Evolutionary conservation across 192 early-diverging fungal genomes (phyloP), one percentile per base, ranked within the genome.

Genomic region (Dissophora ornata): DNA sequence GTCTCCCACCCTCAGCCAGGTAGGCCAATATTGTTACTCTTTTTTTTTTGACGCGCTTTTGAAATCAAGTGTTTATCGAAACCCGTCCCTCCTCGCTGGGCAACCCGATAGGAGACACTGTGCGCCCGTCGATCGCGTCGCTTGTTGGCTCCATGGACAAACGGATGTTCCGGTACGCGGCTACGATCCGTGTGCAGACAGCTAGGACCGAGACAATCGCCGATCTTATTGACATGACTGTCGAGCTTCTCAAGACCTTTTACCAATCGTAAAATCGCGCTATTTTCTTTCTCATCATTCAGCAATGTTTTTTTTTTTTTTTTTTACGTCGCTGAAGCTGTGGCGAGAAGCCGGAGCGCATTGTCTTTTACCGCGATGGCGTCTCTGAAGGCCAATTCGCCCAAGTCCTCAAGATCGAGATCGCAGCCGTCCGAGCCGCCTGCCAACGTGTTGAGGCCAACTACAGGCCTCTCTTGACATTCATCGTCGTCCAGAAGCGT

Each of bases 321-420:
- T 51, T 21, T 25, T 85, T n/a, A 68, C 70, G 15, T 38, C 30
- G 49, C 22, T 53, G 4, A 49, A 47, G 57, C 10, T 81, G 80
- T 69, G 85, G 92, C 34, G 82, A 92, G 56, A 91, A 92, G 55
- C 95, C 95, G 0, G 61, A 75, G 41, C 85, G 91, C 24, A 93
- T 97, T 55, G 19, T 97, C 1, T 93, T 96, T 69, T 97, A 94
- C 74, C 91, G 96, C 60, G 94, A 97, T 70, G 94, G 95, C 34
- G 90, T 97, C 19, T 93, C 93, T 6, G 96, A 99, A 36, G 89
- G 92, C 2, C 94, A 97, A 79, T 95, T 95, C 62, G 62, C 63
- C 12, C 83, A 90, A 44, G 92, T 97, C 0, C 58, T 93, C n/a
- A 80, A 88, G 16, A 78, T 60, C 21, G 97, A 99, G 71, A 81